These are phyloP conservation scores for Kurtzmaniella quercitrusa DNA, from an alignment of 1,139 yeast species.

Conservation along the genomic window DNA sequence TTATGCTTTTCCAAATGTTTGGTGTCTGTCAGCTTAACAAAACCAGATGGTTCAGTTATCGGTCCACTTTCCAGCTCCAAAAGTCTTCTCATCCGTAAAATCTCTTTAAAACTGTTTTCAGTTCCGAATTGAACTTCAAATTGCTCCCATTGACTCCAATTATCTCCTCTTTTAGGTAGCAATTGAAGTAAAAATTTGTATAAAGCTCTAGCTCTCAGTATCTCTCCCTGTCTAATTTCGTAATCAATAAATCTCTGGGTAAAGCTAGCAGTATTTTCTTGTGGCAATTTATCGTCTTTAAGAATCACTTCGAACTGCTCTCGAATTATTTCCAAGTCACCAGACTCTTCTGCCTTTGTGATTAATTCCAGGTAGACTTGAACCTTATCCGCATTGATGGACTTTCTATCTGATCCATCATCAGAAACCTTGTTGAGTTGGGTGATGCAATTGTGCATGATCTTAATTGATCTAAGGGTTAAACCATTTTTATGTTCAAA, in stretches of 20 bases:
- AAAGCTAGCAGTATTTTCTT: slow-evolving; percentile 27
- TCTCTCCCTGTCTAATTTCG: slow-evolving; percentile 48
- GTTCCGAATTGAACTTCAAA: slow-evolving; percentile 72
- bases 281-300: slow-evolving; percentile 20
- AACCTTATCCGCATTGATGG: slow-evolving; percentile 19
- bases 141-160: slow-evolving; percentile 67
- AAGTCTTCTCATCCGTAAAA: slow-evolving; percentile 63
- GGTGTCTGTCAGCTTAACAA: slow-evolving; percentile 39
- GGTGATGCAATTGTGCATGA: slow-evolving; percentile 19
- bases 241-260: slow-evolving; percentile 39
- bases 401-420: slow-evolving; percentile 10
- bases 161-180: slow-evolving; percentile 16
- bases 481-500: slow-evolving; percentile 46
- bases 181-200: slow-evolving; percentile 35
- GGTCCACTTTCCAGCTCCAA: slow-evolving; percentile 27
- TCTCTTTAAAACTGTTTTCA: slow-evolving; percentile 68
- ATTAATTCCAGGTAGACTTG: slow-evolving; percentile 18
- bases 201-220: slow-evolving; percentile 58
- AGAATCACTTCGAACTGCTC: slow-evolving; percentile 17
- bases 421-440: slow-evolving; percentile 8
- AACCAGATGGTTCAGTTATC: slow-evolving; percentile 47
- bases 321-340: slow-evolving; percentile 16
- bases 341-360: slow-evolving; percentile 8
- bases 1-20: slow-evolving; percentile 23
- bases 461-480: slow-evolving; percentile 23